Evolutionary conservation across 2,329 filamentous ascomycete species (phyloP), one percentile per base, ranked within the genome.

Genomic region (Fusarium phyllophilum): DNA sequence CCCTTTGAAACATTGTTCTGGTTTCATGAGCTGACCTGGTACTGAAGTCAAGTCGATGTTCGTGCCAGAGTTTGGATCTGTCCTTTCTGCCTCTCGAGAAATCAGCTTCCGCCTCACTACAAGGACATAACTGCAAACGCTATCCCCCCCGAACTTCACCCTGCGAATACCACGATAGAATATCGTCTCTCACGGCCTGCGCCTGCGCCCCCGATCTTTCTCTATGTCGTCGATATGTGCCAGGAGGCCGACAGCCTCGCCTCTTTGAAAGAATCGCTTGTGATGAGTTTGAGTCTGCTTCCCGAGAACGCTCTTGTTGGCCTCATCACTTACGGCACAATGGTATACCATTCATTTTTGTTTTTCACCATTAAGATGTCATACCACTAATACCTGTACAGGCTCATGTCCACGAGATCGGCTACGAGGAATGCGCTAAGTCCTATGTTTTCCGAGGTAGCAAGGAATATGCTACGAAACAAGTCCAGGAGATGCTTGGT

Each of bases 401-500:
- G 93, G 91, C 94, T 38, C 95, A 98, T 89, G 94, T 99, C 24
- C 96, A 99, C 82, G 96, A 99, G 84, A 94, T 99, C 76, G 96
- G 96, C 62, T 99, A 99, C 81, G 95, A 94, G 62, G 96, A 98
- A 84, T 99, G 96, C 84, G 94, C 96, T 75, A 99, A 98, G 85
- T 98, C 96, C 11, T 99, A 98, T 79, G 96, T 99, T 46, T 99
- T 99, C 88, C 91, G 96, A 64, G 96, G 96, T 44, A 98, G 92
- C 87, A 99, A 98, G 86, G 96, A 99, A 80, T 99, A 99, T 83
- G 89, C 92, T n/a, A 94, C 95, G 61, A 98, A 98, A 85, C 95
- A 98, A 82, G 95, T 99, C n/a, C 96, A 98, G 83, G 96, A 99
- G 81, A 99, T 99, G 96, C 91, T 99, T 57, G 96, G 95, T 34